Evolutionary conservation across 2,329 filamentous ascomycete genomes (phyloP), one percentile per base, ranked within the genome.

Genomic region (Periconia digitata): DNA sequence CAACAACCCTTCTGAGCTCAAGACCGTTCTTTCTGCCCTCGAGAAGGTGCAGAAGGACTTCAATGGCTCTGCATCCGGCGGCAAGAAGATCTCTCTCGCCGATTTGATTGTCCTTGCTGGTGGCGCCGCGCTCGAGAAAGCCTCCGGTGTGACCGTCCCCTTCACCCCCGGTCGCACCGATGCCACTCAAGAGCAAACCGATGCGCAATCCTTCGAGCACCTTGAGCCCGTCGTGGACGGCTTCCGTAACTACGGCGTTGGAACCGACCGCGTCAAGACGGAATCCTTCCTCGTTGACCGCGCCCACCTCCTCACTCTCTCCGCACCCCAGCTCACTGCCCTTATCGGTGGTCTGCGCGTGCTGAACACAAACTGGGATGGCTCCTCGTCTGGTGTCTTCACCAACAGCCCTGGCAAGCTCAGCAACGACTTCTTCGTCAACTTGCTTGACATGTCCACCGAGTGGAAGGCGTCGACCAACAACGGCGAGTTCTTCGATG

Each of bases 391-490:
- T 49, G 88, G 88, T 50, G 79, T 91, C 49, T 78, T 91, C 63
- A 92, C 88, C 47, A 77, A 79, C 58, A 77, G 76, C 7, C 85
- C 86, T 1, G 88, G 88, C 36, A 72, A 82, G 58, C 77, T 92
- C 60, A 88, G 84, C 64, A 90, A 88, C 72, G 88, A 91, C 74
- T 92, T 90, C 79, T 92, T 92, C 64, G 80, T 89, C 71, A 90
- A 91, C 74, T 77, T 92, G 1, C 80, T 92, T 20, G 86, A 90
- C 63, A 81, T 79, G 61, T 74, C 72, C 69, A 87, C 80, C 6
- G 76, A 72, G 18, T 91, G 88, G 88, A 83, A 83, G 73, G 62
- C 80, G 0, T 73, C 73, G 34, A 73, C 74, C 48, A 56, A 60
- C n/a, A 72, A 52, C 43, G 56, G 72, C 27, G 86, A 90, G 59